phyloP scores from a whole-genome alignment of 305 asterid species.

The Fraxinus latifolia region DNA sequence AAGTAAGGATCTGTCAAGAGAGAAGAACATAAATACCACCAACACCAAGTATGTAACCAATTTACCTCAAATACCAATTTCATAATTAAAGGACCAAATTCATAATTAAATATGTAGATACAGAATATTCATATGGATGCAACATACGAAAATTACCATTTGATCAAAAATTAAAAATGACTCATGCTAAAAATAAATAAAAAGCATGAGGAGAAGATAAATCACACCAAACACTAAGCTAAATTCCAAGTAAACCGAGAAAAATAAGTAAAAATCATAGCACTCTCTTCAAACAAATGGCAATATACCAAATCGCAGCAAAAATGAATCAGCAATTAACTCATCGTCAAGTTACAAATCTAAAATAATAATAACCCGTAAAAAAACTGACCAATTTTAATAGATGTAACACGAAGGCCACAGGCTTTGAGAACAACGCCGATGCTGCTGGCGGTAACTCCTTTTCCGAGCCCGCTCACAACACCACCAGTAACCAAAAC shows the following conservation, averaged over 20 bases:
- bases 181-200: neutral
- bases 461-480: constrained; percentile 98
- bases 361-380: neutral
- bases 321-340: neutral
- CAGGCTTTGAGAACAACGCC: constrained; percentile 94
- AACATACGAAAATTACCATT: neutral
- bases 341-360: neutral
- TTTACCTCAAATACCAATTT: neutral
- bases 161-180: neutral
- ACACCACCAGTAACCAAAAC: constrained; percentile 94
- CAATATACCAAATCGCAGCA: neutral
- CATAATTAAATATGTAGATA: neutral
- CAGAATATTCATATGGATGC: neutral
- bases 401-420: constrained; percentile 92
- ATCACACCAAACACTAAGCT: neutral
- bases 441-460: constrained; percentile 97
- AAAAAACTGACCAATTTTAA: constrained; percentile 67
- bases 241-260: neutral
- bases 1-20: constrained; percentile 75
- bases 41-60: neutral
- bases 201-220: neutral
- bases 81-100: neutral
- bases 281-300: neutral
- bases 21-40: neutral
- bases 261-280: neutral